Evolutionary conservation across 805 yeast species (phyloP).

Genomic region (Clavispora phyllophila): DNA sequence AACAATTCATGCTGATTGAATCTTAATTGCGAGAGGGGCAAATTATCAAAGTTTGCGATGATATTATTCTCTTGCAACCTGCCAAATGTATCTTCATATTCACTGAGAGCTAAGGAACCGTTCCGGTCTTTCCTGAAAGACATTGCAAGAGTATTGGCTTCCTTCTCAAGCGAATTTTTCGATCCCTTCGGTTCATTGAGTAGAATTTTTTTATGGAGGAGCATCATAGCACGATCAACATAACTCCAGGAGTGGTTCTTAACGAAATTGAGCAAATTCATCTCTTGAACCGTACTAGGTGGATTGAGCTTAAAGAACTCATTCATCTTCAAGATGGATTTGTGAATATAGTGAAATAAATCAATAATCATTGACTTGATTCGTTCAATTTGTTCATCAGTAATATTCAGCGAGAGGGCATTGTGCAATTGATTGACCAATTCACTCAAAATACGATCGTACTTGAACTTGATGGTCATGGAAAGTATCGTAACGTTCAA

Average conservation of each 20-base stretch:
- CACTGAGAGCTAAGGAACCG: slow-evolving; percentile 28
- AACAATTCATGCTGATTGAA: slow-evolving; percentile 37
- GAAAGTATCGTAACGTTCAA: slow-evolving; percentile 45
- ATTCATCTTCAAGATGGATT: slow-evolving; percentile 40
- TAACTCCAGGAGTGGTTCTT: slow-evolving; percentile 45
- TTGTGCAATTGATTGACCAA: slow-evolving; percentile 49
- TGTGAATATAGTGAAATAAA: slow-evolving; percentile 45
- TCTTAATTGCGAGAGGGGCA: slow-evolving; percentile 31
- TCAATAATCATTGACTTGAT: slow-evolving; percentile 47
- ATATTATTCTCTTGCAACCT: slow-evolving; percentile 34
- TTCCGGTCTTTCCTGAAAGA: slow-evolving; percentile 9
- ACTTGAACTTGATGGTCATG: slow-evolving; percentile 50
- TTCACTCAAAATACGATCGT: slow-evolving; percentile 48
- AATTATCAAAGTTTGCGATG: slow-evolving; percentile 31
- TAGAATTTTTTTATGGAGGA: slow-evolving; percentile 39
- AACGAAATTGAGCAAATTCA: slow-evolving; percentile 45
- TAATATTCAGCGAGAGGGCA: slow-evolving; percentile 38
- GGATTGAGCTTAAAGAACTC: slow-evolving; percentile 29
- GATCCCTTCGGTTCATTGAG: slow-evolving; percentile 21
- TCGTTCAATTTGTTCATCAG: slow-evolving; percentile 38
- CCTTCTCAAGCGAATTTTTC: not conserved
- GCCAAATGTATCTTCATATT: slow-evolving; percentile 39
- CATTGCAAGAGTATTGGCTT: not conserved
- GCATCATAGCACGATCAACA: slow-evolving; percentile 50
- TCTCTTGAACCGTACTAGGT: slow-evolving; percentile 34